Base-by-base conservation (phyloP, 2,329 filamentous ascomycete genomes). In the Xylaria multiplex region DNA sequence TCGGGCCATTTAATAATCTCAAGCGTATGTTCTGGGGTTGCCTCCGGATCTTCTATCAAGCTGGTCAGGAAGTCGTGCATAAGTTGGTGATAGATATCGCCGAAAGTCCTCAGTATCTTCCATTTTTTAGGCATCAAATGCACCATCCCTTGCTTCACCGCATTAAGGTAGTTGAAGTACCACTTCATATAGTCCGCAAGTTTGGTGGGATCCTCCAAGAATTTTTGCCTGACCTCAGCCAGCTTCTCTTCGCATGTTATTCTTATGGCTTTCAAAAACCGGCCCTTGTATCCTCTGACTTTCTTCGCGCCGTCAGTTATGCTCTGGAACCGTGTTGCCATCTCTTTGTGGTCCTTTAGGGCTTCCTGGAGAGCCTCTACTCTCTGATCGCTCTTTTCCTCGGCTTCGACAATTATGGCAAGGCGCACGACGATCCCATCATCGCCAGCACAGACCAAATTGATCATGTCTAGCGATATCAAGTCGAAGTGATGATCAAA, bases 101-200 rank as follows among this genome's bases (percentile, higher is more conserved):
- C 91, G 78, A 97, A 99, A 0, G 92, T 96, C 77, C 91, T 90
- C 81, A 94, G 91, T 54, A 99, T 97, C 76, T 91, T 94, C 96
- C 96, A 99, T 79, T 96, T 97, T 80, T 92, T 95, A 8, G 96
- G 96, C 88, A 97, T 94, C 59, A 99, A 84, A 32, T 88, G 88
- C 66, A 91, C 88, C 92, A 99, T 97, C 75, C 96, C 95, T 69
- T 96, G 86, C 79, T 95, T 93, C 76, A 97, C 95, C 3, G 93
- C 93, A 79, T 96, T 97, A 43, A 99, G 86, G 78, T 99, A 95
- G 81, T 98, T 97, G 82, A 98, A 99, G 80, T 90, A 99, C 96
- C 96, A 99, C 75, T 92, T 92, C 80, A 97, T 88, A 70, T 88
- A 89, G 82, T 97, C 97, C 70, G 96, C 92, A 53, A 99, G 84